phyloP scores from a whole-genome alignment of 2,329 filamentous ascomycete species.

The Diplodia seriata region DNA sequence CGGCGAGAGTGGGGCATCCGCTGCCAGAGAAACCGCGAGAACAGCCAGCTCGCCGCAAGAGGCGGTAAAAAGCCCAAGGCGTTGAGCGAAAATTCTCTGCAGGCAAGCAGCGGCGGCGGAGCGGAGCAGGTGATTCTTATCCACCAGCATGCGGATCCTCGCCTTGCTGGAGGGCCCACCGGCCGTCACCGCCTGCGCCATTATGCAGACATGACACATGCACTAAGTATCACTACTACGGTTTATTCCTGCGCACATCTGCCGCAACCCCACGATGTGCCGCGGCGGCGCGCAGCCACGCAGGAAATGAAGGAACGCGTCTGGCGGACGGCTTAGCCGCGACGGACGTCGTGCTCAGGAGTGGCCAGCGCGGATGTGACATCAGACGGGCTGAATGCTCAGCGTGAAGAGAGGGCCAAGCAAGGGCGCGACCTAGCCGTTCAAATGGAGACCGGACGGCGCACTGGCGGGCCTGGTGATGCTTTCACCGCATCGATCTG shows the following conservation, averaged over 20 bases:
- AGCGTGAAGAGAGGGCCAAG: conserved; percentile 30
- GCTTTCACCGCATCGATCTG: conserved; percentile 33
- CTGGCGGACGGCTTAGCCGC: conserved; percentile 8
- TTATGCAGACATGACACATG: conserved; percentile 25
- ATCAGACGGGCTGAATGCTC: conserved; percentile 23
- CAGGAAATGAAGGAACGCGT: conserved; percentile 31
- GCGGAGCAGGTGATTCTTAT: conserved; percentile 32
- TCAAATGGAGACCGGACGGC: conserved; percentile 22
- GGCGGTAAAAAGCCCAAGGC: conserved; percentile 21
- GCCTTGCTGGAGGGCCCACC: conserved; percentile 26
- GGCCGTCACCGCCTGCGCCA: conserved; percentile 30
- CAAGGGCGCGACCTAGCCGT: conserved; percentile 29
- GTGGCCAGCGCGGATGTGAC: conserved; percentile 30
- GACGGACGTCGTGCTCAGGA: conserved; percentile 30
- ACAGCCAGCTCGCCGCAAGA: conserved; percentile 17
- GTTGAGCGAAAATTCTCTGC: conserved; percentile 33
- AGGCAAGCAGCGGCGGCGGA: conserved; percentile 31
- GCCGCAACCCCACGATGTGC: conserved; percentile 7
- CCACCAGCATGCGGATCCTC: conserved; percentile 30
- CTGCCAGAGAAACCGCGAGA: conserved; percentile 28
- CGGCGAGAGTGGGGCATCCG: conserved; percentile 28
- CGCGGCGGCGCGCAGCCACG: conserved; percentile 20
- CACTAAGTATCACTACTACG: conserved; percentile 18
- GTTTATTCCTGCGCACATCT: conserved; percentile 19
- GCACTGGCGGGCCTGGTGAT: conserved; percentile 22